Evolutionary conservation across 2,329 filamentous ascomycete genomes (phyloP), one percentile per base, ranked within the genome.

Genomic region (Trichoderma brevicompactum): DNA sequence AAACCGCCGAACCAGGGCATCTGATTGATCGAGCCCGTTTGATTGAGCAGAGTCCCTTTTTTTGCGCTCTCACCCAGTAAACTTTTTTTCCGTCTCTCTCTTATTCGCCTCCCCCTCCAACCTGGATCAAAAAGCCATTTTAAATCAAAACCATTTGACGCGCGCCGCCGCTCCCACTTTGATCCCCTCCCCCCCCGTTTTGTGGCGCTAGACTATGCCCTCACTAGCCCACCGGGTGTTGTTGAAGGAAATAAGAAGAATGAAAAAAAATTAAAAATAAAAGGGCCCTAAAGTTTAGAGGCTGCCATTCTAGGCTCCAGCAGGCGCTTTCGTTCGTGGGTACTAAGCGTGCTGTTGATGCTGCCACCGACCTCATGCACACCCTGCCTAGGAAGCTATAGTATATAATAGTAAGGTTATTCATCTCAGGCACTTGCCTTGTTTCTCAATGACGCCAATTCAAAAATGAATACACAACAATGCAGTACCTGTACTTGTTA

Each of bases 161-260:
- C 52, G 52, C 52, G 34, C 52, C 52, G 34, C 34, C 34, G 28
- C 49, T 38, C 34, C 52, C 34, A 40, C 34, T 41, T 23, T n/a
- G 23, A 28, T 3, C 23, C 23, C 5, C 23, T 5, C 23, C 23
- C 46, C 48, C 52, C 52, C 36, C 52, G 36, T 54, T 54, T 41
- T 40, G 36, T 54, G 52, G 52, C 52, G 52, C 52, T 54, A 54
- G 9, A 19, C 49, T 38, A 52, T 54, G 52, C 52, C 52, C 52
- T 54, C 36, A 38, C 36, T 41, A 41, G 52, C 36, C 52, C 36
- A 54, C 34, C 17, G 36, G 36, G 15, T 13, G 15, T 23, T n/a
- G 15, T 38, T 38, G 15, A 36, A 4, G 48, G 34, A 38, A 19
- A 19, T 15, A 46, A 46, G 15, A 46, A 19, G 7, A 46, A 15